These are phyloP conservation scores for Marasmius sp. DNA, from an alignment of 1,284 basidiomycete genomes.

Conservation along the genomic window DNA sequence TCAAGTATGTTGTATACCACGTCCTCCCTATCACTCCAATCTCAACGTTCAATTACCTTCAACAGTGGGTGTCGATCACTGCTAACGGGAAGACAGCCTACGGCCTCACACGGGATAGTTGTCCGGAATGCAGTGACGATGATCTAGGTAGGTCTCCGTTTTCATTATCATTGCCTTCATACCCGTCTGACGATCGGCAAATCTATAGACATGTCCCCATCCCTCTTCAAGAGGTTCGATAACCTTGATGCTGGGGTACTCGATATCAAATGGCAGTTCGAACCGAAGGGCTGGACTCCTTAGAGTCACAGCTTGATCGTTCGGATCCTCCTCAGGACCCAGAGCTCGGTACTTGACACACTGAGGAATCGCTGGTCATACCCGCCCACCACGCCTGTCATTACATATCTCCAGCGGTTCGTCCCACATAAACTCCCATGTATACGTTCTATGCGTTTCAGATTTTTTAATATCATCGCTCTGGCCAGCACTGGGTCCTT, in stretches of 20 bases:
- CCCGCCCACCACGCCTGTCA: too few species aligned
- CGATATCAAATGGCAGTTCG: constrained; percentile 11
- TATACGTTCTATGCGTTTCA: too few species aligned
- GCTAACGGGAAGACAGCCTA: constrained; percentile 5
- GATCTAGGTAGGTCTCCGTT: constrained; percentile 6
- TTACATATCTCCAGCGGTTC: too few species aligned
- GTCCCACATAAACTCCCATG: too few species aligned
- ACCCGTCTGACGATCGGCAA: not conserved
- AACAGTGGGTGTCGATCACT: constrained; percentile 6
- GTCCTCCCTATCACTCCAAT: not conserved
- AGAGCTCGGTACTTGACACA: too few species aligned
- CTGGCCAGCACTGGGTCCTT: too few species aligned
- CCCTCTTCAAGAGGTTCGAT: constrained; percentile 6
- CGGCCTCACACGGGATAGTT: constrained; percentile 10
- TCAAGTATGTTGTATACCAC: constrained; percentile 7
- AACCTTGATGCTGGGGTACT: constrained; percentile 4
- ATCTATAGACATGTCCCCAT: constrained; percentile 12
- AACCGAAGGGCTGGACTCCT: constrained; percentile 8
- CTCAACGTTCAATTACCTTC: not conserved
- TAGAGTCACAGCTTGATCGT: not conserved
- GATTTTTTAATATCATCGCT: too few species aligned
- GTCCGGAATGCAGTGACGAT: constrained; percentile 5
- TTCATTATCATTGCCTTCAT: not conserved
- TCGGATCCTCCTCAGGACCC: not conserved
- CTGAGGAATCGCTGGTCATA: too few species aligned